Evolutionary conservation across 106 monocot genomes (phyloP), one percentile per base, ranked within the genome.

Genomic region (Dendrobium officinale): DNA sequence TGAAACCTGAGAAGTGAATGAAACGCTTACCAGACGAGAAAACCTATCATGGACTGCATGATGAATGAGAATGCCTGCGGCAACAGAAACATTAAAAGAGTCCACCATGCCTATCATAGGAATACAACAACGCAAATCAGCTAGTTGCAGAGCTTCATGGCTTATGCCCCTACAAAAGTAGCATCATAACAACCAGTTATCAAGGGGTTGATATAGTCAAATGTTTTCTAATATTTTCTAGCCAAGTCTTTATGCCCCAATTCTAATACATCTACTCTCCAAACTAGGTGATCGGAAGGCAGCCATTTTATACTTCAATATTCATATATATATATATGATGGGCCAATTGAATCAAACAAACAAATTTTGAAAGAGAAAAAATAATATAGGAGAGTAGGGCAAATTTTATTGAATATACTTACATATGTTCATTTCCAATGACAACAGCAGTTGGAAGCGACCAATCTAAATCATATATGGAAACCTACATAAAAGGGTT

Each of bases 51-150:
- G 90, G 8, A 99, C 91, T 82, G 91, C 99, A 90, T 99, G 93
- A 82, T 99, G 99, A 93, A 99, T 87, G 33, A 99, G 93, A 64
- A 99, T 91, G 81, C 99, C 99, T 24, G 99, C 91, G 18, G 99
- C 99, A 80, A 99, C 99, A 26, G 99, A 99, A 79, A 99, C 99
- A 91, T 99, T 99, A 79, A 99, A 99, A 45, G 99, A 99, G 86
- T 99, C 99, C 67, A 99, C 91, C 99, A 99, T 99, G 58, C 99
- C 99, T 82, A 85, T 95, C 99, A 99, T 99, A 6, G 99, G 99
- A 87, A 99, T 86, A 74, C 84, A 84, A 66, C 99, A 99, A 66
- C 90, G 88, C 82, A 99, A 59, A 77, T 99, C 95, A 31, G 99
- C 93, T 11, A 87, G 73, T 56, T 82, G 64, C 67, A 95, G 42